phyloP scores from a whole-genome alignment of 768 basidiomycete genomes.

The Suillus alpinus region DNA sequence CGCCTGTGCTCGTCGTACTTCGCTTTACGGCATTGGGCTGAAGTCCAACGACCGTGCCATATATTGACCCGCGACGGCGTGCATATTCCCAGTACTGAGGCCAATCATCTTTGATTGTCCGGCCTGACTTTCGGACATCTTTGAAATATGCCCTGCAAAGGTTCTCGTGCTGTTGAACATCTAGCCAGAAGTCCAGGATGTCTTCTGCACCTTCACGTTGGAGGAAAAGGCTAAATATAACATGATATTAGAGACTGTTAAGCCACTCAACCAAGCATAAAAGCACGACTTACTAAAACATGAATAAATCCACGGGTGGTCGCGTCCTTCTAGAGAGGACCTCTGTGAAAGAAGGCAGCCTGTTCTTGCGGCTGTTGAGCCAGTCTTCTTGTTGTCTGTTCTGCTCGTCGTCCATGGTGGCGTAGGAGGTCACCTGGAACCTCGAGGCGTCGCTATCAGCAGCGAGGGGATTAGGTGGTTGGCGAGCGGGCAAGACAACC shows the following conservation, averaged over 20 bases:
- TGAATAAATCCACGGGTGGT: constrained; percentile 97
- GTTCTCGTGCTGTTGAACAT: constrained; percentile 99
- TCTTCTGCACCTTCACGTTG: constrained; percentile 96
- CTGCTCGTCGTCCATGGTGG: constrained; percentile 54
- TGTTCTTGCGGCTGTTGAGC: constrained; percentile 66
- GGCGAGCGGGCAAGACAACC: constrained; percentile 14
- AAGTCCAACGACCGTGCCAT: constrained; percentile 83
- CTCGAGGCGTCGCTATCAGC: constrained; percentile 10
- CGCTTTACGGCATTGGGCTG: constrained; percentile 63
- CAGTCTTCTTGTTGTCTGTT: constrained; percentile 64
- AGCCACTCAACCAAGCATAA: not conserved
- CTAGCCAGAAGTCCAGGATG: constrained; percentile 97
- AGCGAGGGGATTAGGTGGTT: constrained; percentile 14
- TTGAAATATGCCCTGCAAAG: constrained; percentile 99
- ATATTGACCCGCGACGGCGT: constrained; percentile 86
- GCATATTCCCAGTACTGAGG: constrained; percentile 98
- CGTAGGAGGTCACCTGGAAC: constrained; percentile 1
- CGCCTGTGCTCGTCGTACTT: constrained; percentile 79
- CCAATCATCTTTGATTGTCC: constrained; percentile 95
- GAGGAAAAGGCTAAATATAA: constrained; percentile 72
- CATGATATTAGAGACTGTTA: not conserved
- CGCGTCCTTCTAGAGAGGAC: constrained; percentile 87
- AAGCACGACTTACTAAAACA: constrained; percentile 83
- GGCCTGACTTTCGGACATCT: constrained; percentile 93
- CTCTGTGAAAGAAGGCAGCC: constrained; percentile 86